These are phyloP conservation scores for Ogataea polymorpha DNA, from an alignment of 805 yeast genomes.

Conservation along the genomic window DNA sequence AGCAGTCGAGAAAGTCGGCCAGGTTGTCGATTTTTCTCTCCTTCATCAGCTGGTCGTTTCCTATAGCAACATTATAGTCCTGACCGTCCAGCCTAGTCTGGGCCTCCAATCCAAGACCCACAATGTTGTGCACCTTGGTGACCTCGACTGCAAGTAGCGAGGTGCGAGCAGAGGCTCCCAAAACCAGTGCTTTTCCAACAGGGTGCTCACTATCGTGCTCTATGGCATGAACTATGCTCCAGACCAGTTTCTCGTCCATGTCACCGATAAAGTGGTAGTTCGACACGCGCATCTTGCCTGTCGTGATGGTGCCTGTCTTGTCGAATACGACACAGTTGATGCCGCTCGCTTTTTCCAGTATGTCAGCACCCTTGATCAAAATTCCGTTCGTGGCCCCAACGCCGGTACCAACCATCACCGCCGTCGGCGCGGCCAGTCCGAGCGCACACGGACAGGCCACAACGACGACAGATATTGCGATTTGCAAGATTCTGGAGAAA, in stretches of 20 bases:
- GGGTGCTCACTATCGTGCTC: conserved; percentile 87
- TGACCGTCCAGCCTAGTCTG: conserved; percentile 16
- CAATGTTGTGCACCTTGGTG: conserved; percentile 34
- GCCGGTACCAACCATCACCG: conserved; percentile 98
- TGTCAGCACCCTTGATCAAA: conserved; percentile 88
- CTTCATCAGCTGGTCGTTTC: conserved; percentile 46
- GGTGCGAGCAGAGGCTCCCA: conserved; percentile 23
- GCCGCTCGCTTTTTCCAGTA: conserved; percentile 68
- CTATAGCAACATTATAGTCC: conserved; percentile 43
- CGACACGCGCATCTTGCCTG: conserved; percentile 65
- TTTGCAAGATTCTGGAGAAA: conserved; percentile 44
- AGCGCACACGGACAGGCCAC: conserved; percentile 99
- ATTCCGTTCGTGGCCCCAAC: conserved; percentile 90
- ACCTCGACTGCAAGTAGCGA: conserved; percentile 22
- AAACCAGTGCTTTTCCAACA: conserved; percentile 66
- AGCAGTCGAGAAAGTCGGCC: conserved; percentile 16
- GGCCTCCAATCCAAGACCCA: conserved; percentile 48
- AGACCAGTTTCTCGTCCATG: conserved; percentile 31
- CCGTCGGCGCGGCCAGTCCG: conserved; percentile 97
- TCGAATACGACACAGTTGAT: conserved; percentile 76
- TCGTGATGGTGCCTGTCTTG: conserved; percentile 93
- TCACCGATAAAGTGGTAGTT: conserved; percentile 22
- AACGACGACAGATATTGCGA: conserved; percentile 88
- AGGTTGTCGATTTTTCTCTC: conserved; percentile 22
- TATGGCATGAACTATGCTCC: conserved; percentile 54